Percentiles rank a stretch among this genome's conserved stretches.
Evolutionary conservation across 768 basidiomycete species (phyloP).

Genomic region (Calocybe cyanea): DNA sequence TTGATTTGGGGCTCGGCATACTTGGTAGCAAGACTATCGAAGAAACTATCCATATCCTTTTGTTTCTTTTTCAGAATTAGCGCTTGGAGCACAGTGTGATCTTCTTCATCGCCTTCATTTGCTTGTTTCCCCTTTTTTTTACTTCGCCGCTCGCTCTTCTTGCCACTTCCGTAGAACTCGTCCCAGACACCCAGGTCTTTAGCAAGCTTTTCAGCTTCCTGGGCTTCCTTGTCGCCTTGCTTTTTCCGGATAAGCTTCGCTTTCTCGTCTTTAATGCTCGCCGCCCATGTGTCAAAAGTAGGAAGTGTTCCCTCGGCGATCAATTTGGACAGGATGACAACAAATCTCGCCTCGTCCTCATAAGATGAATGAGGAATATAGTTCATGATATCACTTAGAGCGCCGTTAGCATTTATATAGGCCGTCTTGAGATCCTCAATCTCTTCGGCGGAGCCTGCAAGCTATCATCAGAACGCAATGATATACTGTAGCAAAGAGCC

Average conservation of each 20-base stretch:
- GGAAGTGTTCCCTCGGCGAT: constrained; percentile 61
- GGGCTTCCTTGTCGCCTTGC: constrained; percentile 72
- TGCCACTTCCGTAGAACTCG: constrained; percentile 82
- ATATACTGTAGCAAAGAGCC: constrained; percentile 4
- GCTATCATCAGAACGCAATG: neutral
- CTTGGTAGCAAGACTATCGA: constrained; percentile 72
- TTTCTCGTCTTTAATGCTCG: constrained; percentile 75
- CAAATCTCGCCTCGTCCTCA: constrained; percentile 84
- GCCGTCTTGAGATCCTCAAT: constrained; percentile 71
- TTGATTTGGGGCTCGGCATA: constrained; percentile 54
- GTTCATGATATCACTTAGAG: constrained; percentile 77
- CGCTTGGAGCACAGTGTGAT: constrained; percentile 70
- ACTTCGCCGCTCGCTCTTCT: constrained; percentile 53
- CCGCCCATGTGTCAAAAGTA: constrained; percentile 58
- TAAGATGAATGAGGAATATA: constrained; percentile 82
- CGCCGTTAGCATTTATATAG: constrained; percentile 69
- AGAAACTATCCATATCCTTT: constrained; percentile 65
- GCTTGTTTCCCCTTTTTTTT: constrained; percentile 49
- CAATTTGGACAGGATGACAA: constrained; percentile 60
- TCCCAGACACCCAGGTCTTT: constrained; percentile 93
- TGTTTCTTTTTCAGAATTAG: constrained; percentile 74
- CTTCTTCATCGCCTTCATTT: constrained; percentile 47
- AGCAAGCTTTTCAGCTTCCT: constrained; percentile 80
- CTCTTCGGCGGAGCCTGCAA: constrained; percentile 82
- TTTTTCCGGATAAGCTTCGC: constrained; percentile 70